Conservation (phyloP, 2,329 filamentous ascomycete species). For the Epichloe bromicola region DNA sequence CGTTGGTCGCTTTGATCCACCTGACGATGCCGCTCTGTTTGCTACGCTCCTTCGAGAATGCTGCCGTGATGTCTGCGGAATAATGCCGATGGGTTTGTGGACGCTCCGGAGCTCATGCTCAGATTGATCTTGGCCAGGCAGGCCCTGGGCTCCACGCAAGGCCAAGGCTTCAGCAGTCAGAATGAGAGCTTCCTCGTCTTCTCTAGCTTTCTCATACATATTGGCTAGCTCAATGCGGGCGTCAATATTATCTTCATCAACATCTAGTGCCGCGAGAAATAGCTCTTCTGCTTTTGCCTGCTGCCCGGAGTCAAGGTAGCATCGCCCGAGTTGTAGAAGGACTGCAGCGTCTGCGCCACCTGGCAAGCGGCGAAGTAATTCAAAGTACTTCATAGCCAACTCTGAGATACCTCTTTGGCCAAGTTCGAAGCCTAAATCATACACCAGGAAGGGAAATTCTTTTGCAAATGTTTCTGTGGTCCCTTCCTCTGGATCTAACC, state of each 20-base stretch:
- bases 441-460: conserved; percentile 68
- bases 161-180: conserved; percentile 64
- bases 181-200: conserved; percentile 63
- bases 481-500: conserved; percentile 53
- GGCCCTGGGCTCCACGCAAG: conserved; percentile 37
- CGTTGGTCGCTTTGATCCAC: not conserved
- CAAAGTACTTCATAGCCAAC: conserved; percentile 41
- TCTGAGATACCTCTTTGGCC: conserved; percentile 14
- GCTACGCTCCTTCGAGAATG: not conserved
- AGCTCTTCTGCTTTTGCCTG: conserved; percentile 61
- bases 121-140: not conserved
- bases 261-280: conserved; percentile 61
- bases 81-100: not conserved
- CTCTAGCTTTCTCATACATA: conserved; percentile 65
- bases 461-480: conserved; percentile 34
- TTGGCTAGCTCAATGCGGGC: conserved; percentile 70
- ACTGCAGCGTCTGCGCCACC: conserved; percentile 38
- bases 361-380: conserved; percentile 36
- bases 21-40: not conserved
- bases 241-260: conserved; percentile 59
- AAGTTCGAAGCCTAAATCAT: conserved; percentile 45
- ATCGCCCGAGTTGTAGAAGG: conserved; percentile 47
- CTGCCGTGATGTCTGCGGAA: not conserved
- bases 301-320: conserved; percentile 52
- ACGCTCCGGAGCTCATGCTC: not conserved